Percentiles rank a stretch among this genome's conserved stretches.
Evolutionary conservation across 495 filamentous ascomycete species (phyloP).

Genomic region (Aspergillus nanangensis): DNA sequence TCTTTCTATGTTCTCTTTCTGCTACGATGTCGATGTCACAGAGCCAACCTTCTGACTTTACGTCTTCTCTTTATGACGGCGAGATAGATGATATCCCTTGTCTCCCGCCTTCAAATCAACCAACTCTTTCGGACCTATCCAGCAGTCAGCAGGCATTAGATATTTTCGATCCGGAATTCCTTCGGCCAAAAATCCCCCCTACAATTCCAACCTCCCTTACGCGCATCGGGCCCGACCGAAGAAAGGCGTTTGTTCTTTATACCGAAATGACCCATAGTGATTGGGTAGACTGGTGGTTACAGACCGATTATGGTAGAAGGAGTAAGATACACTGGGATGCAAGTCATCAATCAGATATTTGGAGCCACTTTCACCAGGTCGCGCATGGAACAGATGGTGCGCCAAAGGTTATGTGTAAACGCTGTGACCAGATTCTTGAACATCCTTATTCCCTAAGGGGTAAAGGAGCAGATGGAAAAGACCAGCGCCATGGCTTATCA

Average conservation of each 20-base stretch:
- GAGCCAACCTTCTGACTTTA: slow-evolving; percentile 6
- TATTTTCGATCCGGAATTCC: background rate
- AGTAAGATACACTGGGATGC: slow-evolving; percentile 3
- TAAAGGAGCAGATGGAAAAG: slow-evolving; percentile 1
- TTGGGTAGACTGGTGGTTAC: slow-evolving; percentile 8
- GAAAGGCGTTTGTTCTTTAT: slow-evolving; percentile 6
- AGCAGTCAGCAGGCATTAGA: slow-evolving; percentile 1
- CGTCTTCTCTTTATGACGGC: slow-evolving; percentile 8
- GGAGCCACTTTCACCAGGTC: slow-evolving; percentile 3
- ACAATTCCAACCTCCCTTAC: slow-evolving; percentile 4
- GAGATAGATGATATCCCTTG: slow-evolving; percentile 3
- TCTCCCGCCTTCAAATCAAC: too few species aligned
- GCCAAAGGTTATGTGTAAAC: slow-evolving; percentile 7
- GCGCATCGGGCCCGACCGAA: background rate
- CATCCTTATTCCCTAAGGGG: background rate
- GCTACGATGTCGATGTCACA: slow-evolving; percentile 1
- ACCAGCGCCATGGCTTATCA: background rate
- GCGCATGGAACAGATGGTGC: slow-evolving; percentile 1
- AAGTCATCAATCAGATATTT: background rate
- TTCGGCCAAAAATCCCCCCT: background rate
- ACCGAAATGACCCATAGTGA: slow-evolving; percentile 5
- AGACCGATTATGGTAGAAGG: slow-evolving; percentile 7
- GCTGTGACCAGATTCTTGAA: slow-evolving; percentile 1
- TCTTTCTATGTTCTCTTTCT: background rate
- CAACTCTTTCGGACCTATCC: slow-evolving; percentile 3